Percentiles rank a stretch among this genome's conserved stretches.
Evolutionary conservation across 768 basidiomycete genomes (phyloP).

Genomic region (Kwoniella bestiolae): DNA sequence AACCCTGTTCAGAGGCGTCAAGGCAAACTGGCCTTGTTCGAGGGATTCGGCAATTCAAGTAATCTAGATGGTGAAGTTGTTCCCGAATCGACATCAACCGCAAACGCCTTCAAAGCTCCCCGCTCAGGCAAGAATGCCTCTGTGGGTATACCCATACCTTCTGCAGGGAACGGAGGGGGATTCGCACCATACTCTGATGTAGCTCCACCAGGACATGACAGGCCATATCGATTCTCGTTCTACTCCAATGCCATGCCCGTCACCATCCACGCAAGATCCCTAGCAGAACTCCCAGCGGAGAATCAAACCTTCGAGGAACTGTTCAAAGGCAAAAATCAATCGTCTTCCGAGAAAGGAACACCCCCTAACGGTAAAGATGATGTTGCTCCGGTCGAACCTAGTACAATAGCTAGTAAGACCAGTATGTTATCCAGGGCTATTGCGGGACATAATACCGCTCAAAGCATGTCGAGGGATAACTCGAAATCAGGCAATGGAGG

Average conservation of each 20-base stretch:
- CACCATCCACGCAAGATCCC: slow-evolving; percentile 90
- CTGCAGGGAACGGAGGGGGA: slow-evolving; percentile 1
- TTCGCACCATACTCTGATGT: slow-evolving; percentile 48
- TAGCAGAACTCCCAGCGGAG: slow-evolving; percentile 91
- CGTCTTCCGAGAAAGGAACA: slow-evolving; percentile 10
- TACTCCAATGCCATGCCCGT: slow-evolving; percentile 90
- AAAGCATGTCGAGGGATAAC: neutral
- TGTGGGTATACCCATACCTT: slow-evolving; percentile 5
- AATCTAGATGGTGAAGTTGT: slow-evolving; percentile 31
- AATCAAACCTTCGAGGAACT: slow-evolving; percentile 91
- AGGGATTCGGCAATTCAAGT: slow-evolving; percentile 60
- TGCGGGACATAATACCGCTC: slow-evolving; percentile 26
- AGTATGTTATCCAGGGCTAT: slow-evolving; percentile 43
- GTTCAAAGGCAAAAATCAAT: slow-evolving; percentile 62
- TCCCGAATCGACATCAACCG: slow-evolving; percentile 15
- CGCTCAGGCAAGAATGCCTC: slow-evolving; percentile 50
- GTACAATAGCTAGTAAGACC: slow-evolving; percentile 32
- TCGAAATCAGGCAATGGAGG: slow-evolving; percentile 12
- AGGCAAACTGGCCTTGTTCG: slow-evolving; percentile 91
- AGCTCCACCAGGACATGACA: slow-evolving; percentile 65
- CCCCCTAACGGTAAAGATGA: slow-evolving; percentile 7
- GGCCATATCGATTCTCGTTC: slow-evolving; percentile 97
- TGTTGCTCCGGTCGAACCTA: slow-evolving; percentile 15
- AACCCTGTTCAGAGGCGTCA: slow-evolving; percentile 62
- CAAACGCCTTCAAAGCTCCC: slow-evolving; percentile 46